Percentiles rank a stretch among this genome's conserved stretches.
Conservation (phyloP, 352 stramenopile species). For the Pythium rhizo-oryzae region DNA sequence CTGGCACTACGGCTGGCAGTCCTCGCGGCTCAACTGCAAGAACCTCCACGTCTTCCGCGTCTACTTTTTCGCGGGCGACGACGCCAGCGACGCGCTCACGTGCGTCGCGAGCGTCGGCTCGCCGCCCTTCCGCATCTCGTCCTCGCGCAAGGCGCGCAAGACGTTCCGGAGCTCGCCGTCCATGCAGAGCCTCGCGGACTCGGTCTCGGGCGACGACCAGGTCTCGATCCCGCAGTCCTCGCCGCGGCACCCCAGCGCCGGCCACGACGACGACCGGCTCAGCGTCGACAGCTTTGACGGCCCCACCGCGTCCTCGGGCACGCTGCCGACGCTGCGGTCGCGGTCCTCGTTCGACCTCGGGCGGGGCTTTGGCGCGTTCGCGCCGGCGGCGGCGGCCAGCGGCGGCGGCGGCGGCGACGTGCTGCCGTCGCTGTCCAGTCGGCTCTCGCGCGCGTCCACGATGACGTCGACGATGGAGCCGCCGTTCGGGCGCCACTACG, state of each 20-base stretch:
- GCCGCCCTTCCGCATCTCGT: constrained; percentile 77
- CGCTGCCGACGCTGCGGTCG: constrained; percentile 6
- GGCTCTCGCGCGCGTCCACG: constrained; percentile 10
- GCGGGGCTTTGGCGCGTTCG: background rate
- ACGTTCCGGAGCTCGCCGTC: constrained; percentile 61
- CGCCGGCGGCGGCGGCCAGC: background rate
- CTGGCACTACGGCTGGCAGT: constrained; percentile 89
- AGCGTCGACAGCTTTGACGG: constrained; percentile 22
- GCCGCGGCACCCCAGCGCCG: background rate
- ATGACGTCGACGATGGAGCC: background rate
- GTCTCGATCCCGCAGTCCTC: constrained; percentile 20
- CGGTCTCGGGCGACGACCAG: constrained; percentile 16
- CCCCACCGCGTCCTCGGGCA: background rate
- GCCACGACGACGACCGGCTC: constrained; percentile 15
- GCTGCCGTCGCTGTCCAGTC: constrained; percentile 23
- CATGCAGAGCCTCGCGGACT: constrained; percentile 26
- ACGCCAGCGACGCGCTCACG: constrained; percentile 32
- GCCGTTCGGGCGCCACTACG: constrained; percentile 7
- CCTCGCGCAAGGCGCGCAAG: constrained; percentile 80
- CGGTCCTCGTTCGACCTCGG: constrained; percentile 21
- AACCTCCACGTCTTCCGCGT: constrained; percentile 84
- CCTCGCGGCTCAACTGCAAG: constrained; percentile 83
- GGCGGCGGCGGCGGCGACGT: constrained; percentile 36
- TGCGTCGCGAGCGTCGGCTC: constrained; percentile 65
- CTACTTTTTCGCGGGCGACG: constrained; percentile 54